Evolutionary conservation across 352 stramenopile genomes (phyloP).

Genomic region (Pythium aphanidermatum): DNA sequence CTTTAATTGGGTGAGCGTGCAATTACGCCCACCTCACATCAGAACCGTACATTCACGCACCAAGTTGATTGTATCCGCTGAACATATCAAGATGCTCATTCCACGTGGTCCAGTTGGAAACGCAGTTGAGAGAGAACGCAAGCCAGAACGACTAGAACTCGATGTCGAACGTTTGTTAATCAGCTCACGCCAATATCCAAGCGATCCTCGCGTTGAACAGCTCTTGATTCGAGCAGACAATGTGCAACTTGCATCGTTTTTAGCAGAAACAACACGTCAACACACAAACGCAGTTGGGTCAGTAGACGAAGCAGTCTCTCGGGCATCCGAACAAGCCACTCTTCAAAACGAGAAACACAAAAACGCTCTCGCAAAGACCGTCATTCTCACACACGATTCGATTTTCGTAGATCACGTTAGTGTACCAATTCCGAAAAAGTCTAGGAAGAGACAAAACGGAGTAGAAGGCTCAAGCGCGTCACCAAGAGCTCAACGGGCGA

Average conservation of each 20-base stretch:
- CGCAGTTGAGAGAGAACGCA: slow-evolving; percentile 24
- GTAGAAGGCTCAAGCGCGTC: background rate
- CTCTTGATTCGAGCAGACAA: slow-evolving; percentile 31
- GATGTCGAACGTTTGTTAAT: slow-evolving; percentile 35
- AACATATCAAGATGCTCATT: slow-evolving; percentile 31
- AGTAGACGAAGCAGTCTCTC: slow-evolving; percentile 27
- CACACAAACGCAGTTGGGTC: slow-evolving; percentile 32
- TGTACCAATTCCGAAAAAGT: slow-evolving; percentile 26
- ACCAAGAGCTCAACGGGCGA: too few species aligned
- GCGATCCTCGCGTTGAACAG: slow-evolving; percentile 40
- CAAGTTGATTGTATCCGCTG: slow-evolving; percentile 48
- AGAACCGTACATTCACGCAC: slow-evolving; percentile 31
- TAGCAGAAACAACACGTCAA: slow-evolving; percentile 15
- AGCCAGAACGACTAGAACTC: slow-evolving; percentile 52
- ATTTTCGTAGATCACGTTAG: slow-evolving; percentile 46
- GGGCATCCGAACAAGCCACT: slow-evolving; percentile 4
- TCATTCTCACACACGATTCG: slow-evolving; percentile 23
- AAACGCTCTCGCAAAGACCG: slow-evolving; percentile 23
- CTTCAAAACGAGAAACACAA: slow-evolving; percentile 10
- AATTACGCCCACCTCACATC: slow-evolving; percentile 30
- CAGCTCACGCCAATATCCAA: slow-evolving; percentile 34
- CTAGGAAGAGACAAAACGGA: slow-evolving; percentile 15
- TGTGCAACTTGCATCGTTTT: slow-evolving; percentile 38
- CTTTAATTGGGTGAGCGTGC: slow-evolving; percentile 54
- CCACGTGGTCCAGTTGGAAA: slow-evolving; percentile 46